Percentiles rank a stretch among this genome's conserved stretches.
Evolutionary conservation across 371 early-diverging fungal species (phyloP).

Genomic region (Circinella umbellata): DNA sequence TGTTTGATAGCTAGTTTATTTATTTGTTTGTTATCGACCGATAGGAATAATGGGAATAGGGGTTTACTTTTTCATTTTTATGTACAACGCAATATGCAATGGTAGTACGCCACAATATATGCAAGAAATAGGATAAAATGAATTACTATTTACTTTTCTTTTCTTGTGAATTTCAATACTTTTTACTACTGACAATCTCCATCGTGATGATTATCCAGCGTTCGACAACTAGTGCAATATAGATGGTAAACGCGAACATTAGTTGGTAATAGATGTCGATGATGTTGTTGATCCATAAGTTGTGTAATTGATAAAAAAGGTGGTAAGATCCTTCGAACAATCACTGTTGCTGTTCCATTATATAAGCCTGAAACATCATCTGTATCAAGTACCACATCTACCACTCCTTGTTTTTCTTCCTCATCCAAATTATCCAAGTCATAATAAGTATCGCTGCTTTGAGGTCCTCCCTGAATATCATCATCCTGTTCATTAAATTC

Average conservation of each 20-base stretch:
- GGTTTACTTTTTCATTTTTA: too few relatives aligned
- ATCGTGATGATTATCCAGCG: background rate
- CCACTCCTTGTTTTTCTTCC: background rate
- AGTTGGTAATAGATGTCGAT: background rate
- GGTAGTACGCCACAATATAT: too few relatives aligned
- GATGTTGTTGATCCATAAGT: background rate
- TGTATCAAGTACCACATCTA: background rate
- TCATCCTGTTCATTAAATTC: background rate
- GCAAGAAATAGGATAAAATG: too few relatives aligned
- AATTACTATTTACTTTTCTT: too few relatives aligned
- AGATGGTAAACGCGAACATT: background rate
- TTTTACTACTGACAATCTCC: background rate
- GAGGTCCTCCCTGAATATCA: background rate
- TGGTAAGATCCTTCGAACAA: constrained; percentile 1
- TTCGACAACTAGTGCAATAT: background rate
- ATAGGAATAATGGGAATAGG: too few relatives aligned
- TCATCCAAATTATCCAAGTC: background rate
- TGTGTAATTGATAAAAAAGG: background rate
- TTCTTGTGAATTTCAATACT: too few relatives aligned
- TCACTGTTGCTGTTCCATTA: background rate
- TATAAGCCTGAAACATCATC: background rate
- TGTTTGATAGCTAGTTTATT: too few relatives aligned
- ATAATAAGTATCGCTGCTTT: background rate
- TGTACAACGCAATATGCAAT: too few relatives aligned
- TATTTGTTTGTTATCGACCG: too few relatives aligned